Evolutionary conservation across 2,329 filamentous ascomycete species (phyloP), one percentile per base, ranked within the genome.

Genomic region (Hyphodiscus sp.): DNA sequence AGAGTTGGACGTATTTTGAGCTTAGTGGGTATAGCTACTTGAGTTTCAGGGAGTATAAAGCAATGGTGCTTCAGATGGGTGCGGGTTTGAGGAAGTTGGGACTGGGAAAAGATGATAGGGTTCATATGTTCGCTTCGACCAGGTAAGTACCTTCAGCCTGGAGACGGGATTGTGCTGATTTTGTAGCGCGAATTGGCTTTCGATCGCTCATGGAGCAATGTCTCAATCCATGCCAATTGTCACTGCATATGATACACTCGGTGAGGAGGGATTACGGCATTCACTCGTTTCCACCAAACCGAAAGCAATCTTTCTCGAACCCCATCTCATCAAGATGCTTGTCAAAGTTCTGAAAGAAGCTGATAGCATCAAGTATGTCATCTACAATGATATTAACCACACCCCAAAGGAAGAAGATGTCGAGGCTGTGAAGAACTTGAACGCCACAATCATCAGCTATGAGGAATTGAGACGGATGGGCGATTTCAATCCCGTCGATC

Each of bases 231-330:
- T 96, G 68, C 83, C 88, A 56, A 91, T 96, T 61, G 92, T 96
- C 49, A 97, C 92, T 38, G 90, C 91, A 49, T 96, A 96, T 71
- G 91, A 96, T 70, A 95, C 91, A 16, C 83, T 96, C 47, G 91
- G 91, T 52, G 80, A 89, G 65, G 82, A 84, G 58, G 91, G 91
- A 43, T 81, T 96, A 57, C 83, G 85, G 72, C 90, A 95, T 74
- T 95, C 91, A 1, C 80, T 96, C 58, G 76, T 83, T 30, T 87
- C 95, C 73, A 94, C 89, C 51, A 76, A 83, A 57, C 86, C 89
- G 50, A 83, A 83, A 63, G 86, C 86, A 69, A 92, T 96, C 76
- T 95, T 91, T 72, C 80, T 89, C 59, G 91, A 96, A 67, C 86
- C 91, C 9, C 82, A 87, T 62, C 82, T 96, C 49, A 74, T 87